Conservation (phyloP, 129 eudicot species). For the Tanacetum coccineum region DNA sequence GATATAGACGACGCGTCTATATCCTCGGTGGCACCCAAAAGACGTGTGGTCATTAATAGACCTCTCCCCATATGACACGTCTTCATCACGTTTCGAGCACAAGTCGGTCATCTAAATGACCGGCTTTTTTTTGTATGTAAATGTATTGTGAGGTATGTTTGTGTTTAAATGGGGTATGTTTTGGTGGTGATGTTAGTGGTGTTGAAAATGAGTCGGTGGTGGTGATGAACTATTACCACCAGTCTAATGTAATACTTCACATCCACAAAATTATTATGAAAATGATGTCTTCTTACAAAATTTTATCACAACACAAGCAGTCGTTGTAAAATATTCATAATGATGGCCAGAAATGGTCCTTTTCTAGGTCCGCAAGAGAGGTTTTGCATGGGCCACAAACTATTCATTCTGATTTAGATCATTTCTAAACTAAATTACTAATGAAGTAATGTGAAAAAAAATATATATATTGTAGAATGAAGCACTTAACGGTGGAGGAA, state of each 20-base stretch:
- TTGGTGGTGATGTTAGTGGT: too few relatives aligned
- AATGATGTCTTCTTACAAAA: not conserved
- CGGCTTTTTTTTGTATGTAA: not conserved
- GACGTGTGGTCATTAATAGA: too few relatives aligned
- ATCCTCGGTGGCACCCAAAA: too few relatives aligned
- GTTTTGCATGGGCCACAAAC: not conserved
- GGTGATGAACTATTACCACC: too few relatives aligned
- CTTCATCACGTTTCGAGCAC: too few relatives aligned
- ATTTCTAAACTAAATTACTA: not conserved
- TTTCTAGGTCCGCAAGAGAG: not conserved
- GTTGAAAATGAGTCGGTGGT: too few relatives aligned
- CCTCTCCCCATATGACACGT: too few relatives aligned
- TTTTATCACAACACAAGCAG: not conserved
- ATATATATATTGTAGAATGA: slow-evolving; percentile 55
- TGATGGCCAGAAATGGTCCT: not conserved
- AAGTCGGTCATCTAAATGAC: too few relatives aligned
- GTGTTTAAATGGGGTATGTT: too few relatives aligned
- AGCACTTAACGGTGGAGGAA: slow-evolving; percentile 88
- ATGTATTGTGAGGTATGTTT: not conserved
- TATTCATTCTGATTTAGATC: not conserved
- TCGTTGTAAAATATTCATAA: not conserved
- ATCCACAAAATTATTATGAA: not conserved
- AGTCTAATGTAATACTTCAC: not conserved
- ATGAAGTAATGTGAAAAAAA: not conserved
- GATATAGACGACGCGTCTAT: too few relatives aligned